Percentiles rank a stretch among this genome's conserved stretches.
Evolutionary conservation across 73 alveolate genomes (phyloP).

Genomic region (Tetrahymena borealis): DNA sequence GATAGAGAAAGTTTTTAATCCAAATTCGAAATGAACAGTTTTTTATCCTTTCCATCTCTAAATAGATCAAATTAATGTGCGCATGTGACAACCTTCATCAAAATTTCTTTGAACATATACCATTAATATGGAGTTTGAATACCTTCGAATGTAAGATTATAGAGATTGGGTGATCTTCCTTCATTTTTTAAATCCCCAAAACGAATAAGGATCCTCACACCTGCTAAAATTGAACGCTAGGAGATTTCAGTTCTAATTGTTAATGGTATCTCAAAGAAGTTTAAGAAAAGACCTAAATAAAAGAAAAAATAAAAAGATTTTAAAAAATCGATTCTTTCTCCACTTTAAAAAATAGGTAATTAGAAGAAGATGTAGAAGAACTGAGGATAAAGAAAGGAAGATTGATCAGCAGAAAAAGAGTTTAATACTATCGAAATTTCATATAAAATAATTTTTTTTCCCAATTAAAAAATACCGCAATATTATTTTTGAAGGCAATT

Average conservation of each 20-base stretch:
- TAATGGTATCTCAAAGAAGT: background rate
- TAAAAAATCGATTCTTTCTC: background rate
- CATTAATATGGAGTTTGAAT: background rate
- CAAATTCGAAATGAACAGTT: background rate
- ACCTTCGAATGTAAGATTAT: background rate
- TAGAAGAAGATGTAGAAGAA: no score
- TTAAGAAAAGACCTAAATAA: background rate
- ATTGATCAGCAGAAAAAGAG: no score
- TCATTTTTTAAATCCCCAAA: background rate
- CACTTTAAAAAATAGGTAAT: background rate
- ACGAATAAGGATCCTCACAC: background rate
- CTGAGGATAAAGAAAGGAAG: no score
- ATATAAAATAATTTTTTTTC: no score
- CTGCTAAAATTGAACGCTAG: background rate
- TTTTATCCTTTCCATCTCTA: background rate
- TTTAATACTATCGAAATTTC: no score
- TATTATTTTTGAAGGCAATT: no score
- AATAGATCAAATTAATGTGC: background rate
- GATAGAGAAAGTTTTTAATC: background rate
- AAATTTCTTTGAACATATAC: background rate
- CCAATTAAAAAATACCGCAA: no score
- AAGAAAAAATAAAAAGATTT: background rate
- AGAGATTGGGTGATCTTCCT: background rate
- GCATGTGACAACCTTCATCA: background rate
- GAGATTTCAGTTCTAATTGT: background rate